Evolutionary conservation across 2,329 filamentous ascomycete species (phyloP).

Genomic region (Hymenoscyphus albidus): DNA sequence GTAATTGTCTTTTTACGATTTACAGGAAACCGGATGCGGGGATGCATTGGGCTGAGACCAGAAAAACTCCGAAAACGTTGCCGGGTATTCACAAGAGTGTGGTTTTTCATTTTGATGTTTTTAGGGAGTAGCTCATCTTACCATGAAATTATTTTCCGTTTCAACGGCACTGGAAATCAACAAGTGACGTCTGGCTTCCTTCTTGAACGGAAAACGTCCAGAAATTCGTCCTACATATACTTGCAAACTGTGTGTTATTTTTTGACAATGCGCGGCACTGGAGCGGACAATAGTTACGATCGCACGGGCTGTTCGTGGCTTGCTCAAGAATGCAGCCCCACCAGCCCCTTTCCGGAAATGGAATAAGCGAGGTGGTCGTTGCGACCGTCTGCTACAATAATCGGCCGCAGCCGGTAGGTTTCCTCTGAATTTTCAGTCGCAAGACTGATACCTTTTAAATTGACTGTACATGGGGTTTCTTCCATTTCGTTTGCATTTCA

Average conservation of each 20-base stretch:
- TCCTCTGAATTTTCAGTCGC: too few relatives aligned
- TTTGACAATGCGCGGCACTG: background rate
- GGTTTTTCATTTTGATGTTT: too few relatives aligned
- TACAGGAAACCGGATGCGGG: background rate
- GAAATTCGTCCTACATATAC: background rate
- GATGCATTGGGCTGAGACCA: background rate
- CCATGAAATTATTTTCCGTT: too few relatives aligned
- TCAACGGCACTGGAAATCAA: too few relatives aligned
- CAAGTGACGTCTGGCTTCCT: too few relatives aligned
- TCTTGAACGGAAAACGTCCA: background rate
- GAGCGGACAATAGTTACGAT: background rate
- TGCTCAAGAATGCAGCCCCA: background rate
- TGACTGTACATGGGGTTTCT: too few relatives aligned
- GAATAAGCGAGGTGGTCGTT: background rate
- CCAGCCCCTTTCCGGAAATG: conserved; percentile 1
- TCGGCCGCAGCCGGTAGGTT: too few relatives aligned
- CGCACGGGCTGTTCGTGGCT: background rate
- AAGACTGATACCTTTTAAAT: too few relatives aligned
- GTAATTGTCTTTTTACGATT: background rate
- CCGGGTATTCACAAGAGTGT: too few relatives aligned
- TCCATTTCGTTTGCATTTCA: too few relatives aligned
- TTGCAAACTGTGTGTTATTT: background rate
- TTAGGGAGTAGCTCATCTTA: too few relatives aligned
- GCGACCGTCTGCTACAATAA: background rate
- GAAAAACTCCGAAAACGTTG: too few relatives aligned